Evolutionary conservation across 2,329 filamentous ascomycete genomes (phyloP), one percentile per base, ranked within the genome.

Genomic region (Penicillium sclerotiorum): DNA sequence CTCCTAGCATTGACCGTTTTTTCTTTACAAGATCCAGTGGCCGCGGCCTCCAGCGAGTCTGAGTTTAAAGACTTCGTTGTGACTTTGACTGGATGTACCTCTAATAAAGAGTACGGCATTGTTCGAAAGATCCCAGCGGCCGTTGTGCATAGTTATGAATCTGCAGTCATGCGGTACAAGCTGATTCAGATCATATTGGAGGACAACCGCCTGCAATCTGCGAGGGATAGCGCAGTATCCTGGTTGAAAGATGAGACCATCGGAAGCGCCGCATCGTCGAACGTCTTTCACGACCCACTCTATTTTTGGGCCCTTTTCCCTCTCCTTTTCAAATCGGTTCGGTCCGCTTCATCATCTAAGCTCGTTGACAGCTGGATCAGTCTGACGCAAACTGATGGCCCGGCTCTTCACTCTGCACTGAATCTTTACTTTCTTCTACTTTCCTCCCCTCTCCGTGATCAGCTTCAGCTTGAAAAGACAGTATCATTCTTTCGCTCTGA

Each of bases 181-280:
- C 76, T 83, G 55, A 81, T 84, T 45, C 73, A 76, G 4, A 77
- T 78, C 37, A 79, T 81, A 2, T 69, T 84, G 3, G 77, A 82
- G 53, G 73, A 82, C 42, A 79, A 79, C 15, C 73, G 74, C 0
- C 77, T 80, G 50, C 74, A 78, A 38, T 79, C 80, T 13, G 74
- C 81, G 30, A 81, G 81, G 58, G 79, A 80, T 28, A 78, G 77
- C 35, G 82, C 81, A 2, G 77, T 85, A 5, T 76, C 78, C 27
- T 85, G 82, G 82, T 69, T 85, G 27, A 85, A 84, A 60, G 74
- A 81, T 33, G 82, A 84, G 60, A 79, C 82, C 0, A 72, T 84
- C 5, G 73, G 77, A 56, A 75, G 77, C 4, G 53, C 45, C 55
- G 28, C n/a, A n/a, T 30, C 3, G 36, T 27, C 8, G 47, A 57